These are phyloP conservation scores for Pterula multifida DNA, from an alignment of 1,284 basidiomycete species.

Conservation along the genomic window DNA sequence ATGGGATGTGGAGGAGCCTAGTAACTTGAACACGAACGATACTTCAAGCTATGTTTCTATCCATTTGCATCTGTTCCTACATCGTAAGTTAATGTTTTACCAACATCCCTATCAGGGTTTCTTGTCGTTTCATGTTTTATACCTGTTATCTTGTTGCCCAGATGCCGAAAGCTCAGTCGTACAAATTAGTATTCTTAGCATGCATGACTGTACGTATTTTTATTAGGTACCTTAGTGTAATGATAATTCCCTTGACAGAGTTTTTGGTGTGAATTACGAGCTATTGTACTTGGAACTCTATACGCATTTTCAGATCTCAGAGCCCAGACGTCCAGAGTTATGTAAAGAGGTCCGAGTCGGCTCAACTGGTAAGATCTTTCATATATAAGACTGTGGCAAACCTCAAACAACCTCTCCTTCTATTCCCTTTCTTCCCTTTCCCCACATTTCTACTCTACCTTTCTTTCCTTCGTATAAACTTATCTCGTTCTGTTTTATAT, in stretches of 20 bases:
- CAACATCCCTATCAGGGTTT: too few species aligned
- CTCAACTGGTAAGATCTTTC: not conserved
- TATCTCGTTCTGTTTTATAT: not conserved
- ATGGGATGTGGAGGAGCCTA: constrained; percentile 71
- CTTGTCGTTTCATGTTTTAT: too few species aligned
- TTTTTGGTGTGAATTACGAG: too few species aligned
- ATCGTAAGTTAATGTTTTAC: too few species aligned
- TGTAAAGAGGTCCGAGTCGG: not conserved
- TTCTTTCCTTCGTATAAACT: not conserved
- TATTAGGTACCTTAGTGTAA: not conserved
- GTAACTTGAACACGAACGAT: too few species aligned
- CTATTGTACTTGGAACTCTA: too few species aligned
- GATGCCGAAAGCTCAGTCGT: not conserved
- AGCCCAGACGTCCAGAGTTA: too few species aligned
- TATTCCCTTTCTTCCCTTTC: not conserved
- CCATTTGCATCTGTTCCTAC: too few species aligned
- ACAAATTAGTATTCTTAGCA: not conserved
- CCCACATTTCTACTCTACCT: not conserved
- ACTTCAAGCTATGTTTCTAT: too few species aligned
- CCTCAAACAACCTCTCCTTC: too few species aligned
- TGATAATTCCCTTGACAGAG: not conserved
- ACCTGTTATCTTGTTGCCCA: not conserved
- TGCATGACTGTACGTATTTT: not conserved
- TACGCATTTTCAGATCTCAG: too few species aligned
- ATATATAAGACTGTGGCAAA: too few species aligned